These are phyloP conservation scores for Colletotrichum sp. DNA, from an alignment of 2,329 filamentous ascomycete genomes.

Conservation along the genomic window DNA sequence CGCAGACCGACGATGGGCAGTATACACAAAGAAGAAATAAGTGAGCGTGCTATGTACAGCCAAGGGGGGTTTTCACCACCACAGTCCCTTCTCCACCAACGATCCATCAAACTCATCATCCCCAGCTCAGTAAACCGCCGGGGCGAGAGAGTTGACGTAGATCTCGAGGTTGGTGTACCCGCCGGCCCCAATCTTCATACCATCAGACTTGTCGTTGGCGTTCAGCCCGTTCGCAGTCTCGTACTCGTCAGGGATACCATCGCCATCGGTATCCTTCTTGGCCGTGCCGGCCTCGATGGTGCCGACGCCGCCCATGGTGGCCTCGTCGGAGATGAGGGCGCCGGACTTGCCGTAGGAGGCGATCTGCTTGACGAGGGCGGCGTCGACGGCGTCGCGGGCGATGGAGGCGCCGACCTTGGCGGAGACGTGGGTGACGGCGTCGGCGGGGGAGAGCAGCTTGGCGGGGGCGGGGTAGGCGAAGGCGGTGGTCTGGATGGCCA, in stretches of 20 bases:
- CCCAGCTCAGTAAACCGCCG: slow-evolving; percentile 34
- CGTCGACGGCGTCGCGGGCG: slow-evolving; percentile 49
- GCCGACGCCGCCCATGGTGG: slow-evolving; percentile 44
- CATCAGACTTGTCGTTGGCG: slow-evolving; percentile 42
- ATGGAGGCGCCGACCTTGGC: slow-evolving; percentile 46
- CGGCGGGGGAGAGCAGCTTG: slow-evolving; percentile 40
- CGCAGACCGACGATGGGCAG: background rate
- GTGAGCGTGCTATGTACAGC: background rate
- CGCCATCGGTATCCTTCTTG: slow-evolving; percentile 49
- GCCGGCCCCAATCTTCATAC: slow-evolving; percentile 43
- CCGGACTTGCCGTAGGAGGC: slow-evolving; percentile 50
- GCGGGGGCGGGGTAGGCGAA: slow-evolving; percentile 49
- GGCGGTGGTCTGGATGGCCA: slow-evolving; percentile 43
- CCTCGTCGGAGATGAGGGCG: slow-evolving; percentile 51
- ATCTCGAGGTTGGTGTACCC: slow-evolving; percentile 54
- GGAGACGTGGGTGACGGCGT: slow-evolving; percentile 46
- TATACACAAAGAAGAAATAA: background rate
- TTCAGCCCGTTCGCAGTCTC: slow-evolving; percentile 48
- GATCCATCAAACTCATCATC: background rate
- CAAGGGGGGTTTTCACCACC: background rate
- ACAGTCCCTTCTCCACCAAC: background rate
- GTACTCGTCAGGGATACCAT: slow-evolving; percentile 55
- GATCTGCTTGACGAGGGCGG: slow-evolving; percentile 45
- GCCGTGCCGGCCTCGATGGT: slow-evolving; percentile 41
- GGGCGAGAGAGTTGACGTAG: slow-evolving; percentile 54